Evolutionary conservation across 1,284 basidiomycete species (phyloP).

Genomic region (Agroathelia rolfsii): DNA sequence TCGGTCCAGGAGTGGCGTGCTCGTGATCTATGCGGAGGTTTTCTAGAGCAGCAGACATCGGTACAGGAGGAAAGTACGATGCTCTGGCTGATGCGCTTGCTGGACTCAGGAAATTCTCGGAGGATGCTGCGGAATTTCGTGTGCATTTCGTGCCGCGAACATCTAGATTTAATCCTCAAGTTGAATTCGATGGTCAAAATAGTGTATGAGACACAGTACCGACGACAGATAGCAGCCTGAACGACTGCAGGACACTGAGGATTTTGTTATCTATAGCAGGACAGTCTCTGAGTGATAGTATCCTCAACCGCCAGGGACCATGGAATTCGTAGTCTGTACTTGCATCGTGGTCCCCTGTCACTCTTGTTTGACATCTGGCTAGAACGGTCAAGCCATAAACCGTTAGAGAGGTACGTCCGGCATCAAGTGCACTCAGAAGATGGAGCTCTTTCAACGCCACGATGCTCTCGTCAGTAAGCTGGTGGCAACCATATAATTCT

Average conservation of each 20-base stretch:
- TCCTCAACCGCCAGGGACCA: conserved; percentile 31
- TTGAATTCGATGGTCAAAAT: no score
- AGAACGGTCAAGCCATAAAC: conserved; percentile 40
- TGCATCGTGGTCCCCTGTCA: conserved; percentile 13
- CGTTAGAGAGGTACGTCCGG: conserved; percentile 40
- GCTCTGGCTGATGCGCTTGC: no score
- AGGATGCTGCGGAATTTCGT: no score
- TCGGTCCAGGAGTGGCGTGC: no score
- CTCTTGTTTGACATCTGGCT: conserved; percentile 24
- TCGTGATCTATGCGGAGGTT: no score
- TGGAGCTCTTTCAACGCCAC: conserved; percentile 38
- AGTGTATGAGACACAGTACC: no score
- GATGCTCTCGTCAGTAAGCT: conserved; percentile 47
- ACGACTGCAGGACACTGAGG: conserved; percentile 21
- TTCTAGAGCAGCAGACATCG: no score
- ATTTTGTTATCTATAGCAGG: conserved; percentile 24
- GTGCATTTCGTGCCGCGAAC: no score
- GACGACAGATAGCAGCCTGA: conserved; percentile 33
- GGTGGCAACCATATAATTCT: conserved; percentile 38
- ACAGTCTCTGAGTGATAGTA: conserved; percentile 33
- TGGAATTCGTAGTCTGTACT: conserved; percentile 10
- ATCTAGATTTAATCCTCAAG: no score
- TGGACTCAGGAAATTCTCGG: no score
- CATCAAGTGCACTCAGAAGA: conserved; percentile 50
- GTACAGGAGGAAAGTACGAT: no score